phyloP scores from a whole-genome alignment of 2,329 filamentous ascomycete species.

The Chaetomium sp. region DNA sequence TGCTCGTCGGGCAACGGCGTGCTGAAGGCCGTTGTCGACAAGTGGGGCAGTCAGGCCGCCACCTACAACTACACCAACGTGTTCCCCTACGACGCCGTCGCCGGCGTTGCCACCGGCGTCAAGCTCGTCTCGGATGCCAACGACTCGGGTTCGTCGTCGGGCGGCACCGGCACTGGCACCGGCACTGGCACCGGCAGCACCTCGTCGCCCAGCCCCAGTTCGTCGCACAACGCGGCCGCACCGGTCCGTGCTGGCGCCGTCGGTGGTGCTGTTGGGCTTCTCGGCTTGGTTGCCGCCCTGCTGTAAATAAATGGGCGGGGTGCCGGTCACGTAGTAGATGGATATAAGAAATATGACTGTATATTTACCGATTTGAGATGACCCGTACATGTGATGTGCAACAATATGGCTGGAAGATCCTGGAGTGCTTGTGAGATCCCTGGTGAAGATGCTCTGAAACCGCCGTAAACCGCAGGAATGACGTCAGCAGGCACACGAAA shows the following conservation, averaged over 20 bases:
- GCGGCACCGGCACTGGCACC: background rate
- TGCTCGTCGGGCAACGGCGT: slow-evolving; percentile 17
- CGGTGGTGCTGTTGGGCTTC: background rate
- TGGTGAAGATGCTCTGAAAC: too few relatives aligned
- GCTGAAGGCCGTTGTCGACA: slow-evolving; percentile 7
- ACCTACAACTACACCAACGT: slow-evolving; percentile 20
- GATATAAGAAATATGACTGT: too few relatives aligned
- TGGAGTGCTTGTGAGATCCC: too few relatives aligned
- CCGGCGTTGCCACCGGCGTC: slow-evolving; percentile 33
- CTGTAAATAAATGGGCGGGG: too few relatives aligned
- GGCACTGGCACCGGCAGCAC: background rate
- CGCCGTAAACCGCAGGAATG: too few relatives aligned
- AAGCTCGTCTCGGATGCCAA: slow-evolving; percentile 5
- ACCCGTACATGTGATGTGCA: too few relatives aligned
- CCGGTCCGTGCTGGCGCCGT: background rate
- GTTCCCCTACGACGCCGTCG: slow-evolving; percentile 39
- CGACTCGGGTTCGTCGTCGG: background rate
- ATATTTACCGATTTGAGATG: too few relatives aligned
- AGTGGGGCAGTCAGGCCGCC: slow-evolving; percentile 12
- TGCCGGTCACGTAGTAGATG: too few relatives aligned
- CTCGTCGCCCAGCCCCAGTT: background rate
- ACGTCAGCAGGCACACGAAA: too few relatives aligned
- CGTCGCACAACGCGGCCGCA: background rate
- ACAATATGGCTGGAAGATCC: too few relatives aligned
- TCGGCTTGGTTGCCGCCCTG: slow-evolving; percentile 1